Conservation (phyloP, 2,329 filamentous ascomycete species). For the Apiospora arundinis region DNA sequence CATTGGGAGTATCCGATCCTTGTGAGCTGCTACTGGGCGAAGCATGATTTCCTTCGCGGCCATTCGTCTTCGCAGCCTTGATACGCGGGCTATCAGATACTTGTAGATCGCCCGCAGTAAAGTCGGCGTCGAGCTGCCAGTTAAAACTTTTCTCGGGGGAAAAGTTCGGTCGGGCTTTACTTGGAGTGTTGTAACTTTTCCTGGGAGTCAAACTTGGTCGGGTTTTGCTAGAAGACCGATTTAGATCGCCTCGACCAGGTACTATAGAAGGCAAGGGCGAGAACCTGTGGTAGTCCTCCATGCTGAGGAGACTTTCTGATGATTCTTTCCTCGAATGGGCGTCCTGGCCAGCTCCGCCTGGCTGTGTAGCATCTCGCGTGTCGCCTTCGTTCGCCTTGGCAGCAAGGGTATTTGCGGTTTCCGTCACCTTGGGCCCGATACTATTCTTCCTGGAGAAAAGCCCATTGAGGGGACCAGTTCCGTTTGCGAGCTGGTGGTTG, state of each 20-base stretch:
- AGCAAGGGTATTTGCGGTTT: slow-evolving; percentile 14
- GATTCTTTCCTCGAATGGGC: slow-evolving; percentile 13
- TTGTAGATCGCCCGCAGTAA: slow-evolving; percentile 62
- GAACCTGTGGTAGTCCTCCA: slow-evolving; percentile 17
- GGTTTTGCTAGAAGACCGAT: neutral
- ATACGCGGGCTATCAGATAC: slow-evolving; percentile 63
- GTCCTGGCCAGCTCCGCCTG: neutral
- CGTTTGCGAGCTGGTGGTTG: slow-evolving; percentile 15
- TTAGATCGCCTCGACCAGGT: neutral
- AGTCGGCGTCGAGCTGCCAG: slow-evolving; percentile 64
- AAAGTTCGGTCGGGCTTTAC: slow-evolving; percentile 6
- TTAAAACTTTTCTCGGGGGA: slow-evolving; percentile 60
- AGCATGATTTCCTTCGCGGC: neutral
- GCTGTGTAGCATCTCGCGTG: neutral
- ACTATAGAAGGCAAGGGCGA: slow-evolving; percentile 21
- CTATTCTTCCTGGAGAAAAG: slow-evolving; percentile 16
- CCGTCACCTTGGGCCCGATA: slow-evolving; percentile 14
- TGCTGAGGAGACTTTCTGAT: slow-evolving; percentile 6
- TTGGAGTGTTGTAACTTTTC: slow-evolving; percentile 51
- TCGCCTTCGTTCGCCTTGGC: slow-evolving; percentile 7
- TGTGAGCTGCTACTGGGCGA: slow-evolving; percentile 25
- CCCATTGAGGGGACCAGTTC: neutral
- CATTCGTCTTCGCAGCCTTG: slow-evolving; percentile 40
- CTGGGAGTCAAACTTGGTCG: slow-evolving; percentile 47
- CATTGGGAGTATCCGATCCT: neutral